Evolutionary conservation across 2,329 filamentous ascomycete species (phyloP), one percentile per base, ranked within the genome.

Genomic region (Aspergillus sp.): DNA sequence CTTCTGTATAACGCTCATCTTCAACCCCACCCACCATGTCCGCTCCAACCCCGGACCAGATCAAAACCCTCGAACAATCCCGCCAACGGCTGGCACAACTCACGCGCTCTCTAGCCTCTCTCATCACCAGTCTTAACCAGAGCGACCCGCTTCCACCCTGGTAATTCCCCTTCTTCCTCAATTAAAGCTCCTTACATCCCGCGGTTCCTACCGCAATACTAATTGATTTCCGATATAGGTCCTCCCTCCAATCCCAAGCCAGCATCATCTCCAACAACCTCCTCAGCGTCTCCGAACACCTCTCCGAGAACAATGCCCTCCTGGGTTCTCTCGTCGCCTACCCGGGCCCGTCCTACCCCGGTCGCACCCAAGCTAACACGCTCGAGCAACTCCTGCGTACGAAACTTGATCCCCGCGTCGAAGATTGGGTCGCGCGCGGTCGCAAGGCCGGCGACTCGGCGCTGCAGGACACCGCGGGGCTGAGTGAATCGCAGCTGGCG

Each of bases 381-480:
- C 82, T 94, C 1, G 81, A 85, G 26, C 85, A 89, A 67, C 81
- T 96, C 2, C 80, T 96, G 32, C 88, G 91, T 45, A 96, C 95
- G 77, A 95, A 95, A 73, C 83, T 92, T 52, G 91, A 95, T 65
- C 90, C 91, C 0, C 82, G 85, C 24, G 87, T 92, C 18, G 90
- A 93, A 71, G 86, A 87, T 58, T 88, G 89, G 77, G 87, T 94
- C 26, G 84, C 86, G 22, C 79, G 86, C 54, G 89, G 87, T 1
- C 83, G 85, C 63, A 54, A 52, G 57, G 52, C 36, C 59, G 61
- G 55, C 14, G 46, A 12, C 16, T 52, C 20, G 64, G 53, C 11
- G 32, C 16, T 49, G 29, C 46, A 63, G 57, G 64, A 55, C 29
- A 62, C 55, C 39, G 63, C 55, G 54, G 64, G 54, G 4, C 66